Conservation (phyloP, 2,329 filamentous ascomycete genomes). For the Aspergillus cejpii region DNA sequence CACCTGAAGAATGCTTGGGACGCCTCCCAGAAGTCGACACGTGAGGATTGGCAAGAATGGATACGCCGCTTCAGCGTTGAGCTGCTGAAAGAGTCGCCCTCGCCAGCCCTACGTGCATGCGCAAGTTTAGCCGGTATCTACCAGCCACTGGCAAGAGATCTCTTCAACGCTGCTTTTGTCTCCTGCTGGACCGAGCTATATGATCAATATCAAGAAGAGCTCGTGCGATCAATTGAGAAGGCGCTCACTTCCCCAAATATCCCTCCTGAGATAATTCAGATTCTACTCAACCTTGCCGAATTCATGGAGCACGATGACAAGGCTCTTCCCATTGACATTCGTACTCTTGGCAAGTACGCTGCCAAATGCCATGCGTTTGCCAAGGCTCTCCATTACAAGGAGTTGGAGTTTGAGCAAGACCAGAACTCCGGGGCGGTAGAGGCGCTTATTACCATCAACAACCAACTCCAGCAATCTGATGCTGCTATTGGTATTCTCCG, state of each 20-base stretch:
- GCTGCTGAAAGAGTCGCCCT: constrained; percentile 87
- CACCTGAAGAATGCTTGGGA: constrained; percentile 98
- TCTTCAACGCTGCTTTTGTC: constrained; percentile 98
- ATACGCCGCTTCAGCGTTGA: constrained; percentile 94
- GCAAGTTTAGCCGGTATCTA: constrained; percentile 87
- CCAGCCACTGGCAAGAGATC: constrained; percentile 78
- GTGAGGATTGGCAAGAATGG: constrained; percentile 99
- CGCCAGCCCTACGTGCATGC: constrained; percentile 88
- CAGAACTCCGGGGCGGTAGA: constrained; percentile 94
- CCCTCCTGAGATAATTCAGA: constrained; percentile 87
- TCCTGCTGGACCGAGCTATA: constrained; percentile 98
- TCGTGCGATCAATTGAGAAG: constrained; percentile 91
- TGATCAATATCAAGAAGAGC: constrained; percentile 92
- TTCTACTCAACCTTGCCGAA: constrained; percentile 90
- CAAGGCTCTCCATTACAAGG: constrained; percentile 97
- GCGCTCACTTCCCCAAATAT: constrained; percentile 94
- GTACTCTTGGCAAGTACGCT: constrained; percentile 87
- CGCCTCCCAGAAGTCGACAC: constrained; percentile 90
- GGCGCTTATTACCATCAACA: constrained; percentile 97
- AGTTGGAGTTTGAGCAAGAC: constrained; percentile 95
- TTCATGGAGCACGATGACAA: constrained; percentile 99
- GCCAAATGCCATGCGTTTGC: constrained; percentile 96
- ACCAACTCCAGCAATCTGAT: constrained; percentile 96
- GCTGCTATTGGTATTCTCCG: constrained; percentile 95
- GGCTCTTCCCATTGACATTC: constrained; percentile 92